Base-by-base conservation (phyloP, 306 rosid species). In the Macrotyloma uniflorum region DNA sequence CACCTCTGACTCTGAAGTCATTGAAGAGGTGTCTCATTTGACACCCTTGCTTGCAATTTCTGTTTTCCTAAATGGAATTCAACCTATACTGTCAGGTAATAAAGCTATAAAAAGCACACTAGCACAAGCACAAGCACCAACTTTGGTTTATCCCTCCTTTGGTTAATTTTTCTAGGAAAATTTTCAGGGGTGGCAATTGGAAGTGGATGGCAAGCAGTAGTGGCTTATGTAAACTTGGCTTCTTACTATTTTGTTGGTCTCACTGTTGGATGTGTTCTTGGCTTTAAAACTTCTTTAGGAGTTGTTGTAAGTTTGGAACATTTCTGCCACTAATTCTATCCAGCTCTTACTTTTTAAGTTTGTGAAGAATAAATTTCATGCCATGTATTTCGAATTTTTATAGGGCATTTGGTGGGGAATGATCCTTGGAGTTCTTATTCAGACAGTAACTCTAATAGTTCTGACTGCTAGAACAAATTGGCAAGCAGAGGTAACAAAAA, bases 331-430 rank as follows among this genome's bases (percentile, higher is more conserved):
- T 70, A 19, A 33, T 32, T 68, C 5, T 1, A 15, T 32, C 5
- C 1, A 30, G 35, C 16, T 66, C 43, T 38, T 10, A 8, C 43
- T 38, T 38, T 6, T 53, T 38, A 4, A 22, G 43, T 71, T 36
- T 77, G 54, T 4, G 6, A 36, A 8, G 11, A 11, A 54, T 46
- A 18, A 19, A 23, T 62, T 8, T 55, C 14, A 47, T 18, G 28
- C 10, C 33, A 67, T 26, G 66, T 10, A 43, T 53, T 32, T 22
- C 58, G 47, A 59, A 16, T 18, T 66, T 61, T 70, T 67, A 40
- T 74, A 89, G 93, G 97, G 92, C 5, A 91, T 89, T 13, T 89
- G 92, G 92, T 91, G 96, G 96, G 93, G 93, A 2, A 86, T 89
- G 94, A 81, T 91, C 71, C 72, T 88, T 79, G 97, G 92, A 75